These are phyloP conservation scores for Mortierella sp. DNA, from an alignment of 371 early-diverging fungal species.

Conservation along the genomic window DNA sequence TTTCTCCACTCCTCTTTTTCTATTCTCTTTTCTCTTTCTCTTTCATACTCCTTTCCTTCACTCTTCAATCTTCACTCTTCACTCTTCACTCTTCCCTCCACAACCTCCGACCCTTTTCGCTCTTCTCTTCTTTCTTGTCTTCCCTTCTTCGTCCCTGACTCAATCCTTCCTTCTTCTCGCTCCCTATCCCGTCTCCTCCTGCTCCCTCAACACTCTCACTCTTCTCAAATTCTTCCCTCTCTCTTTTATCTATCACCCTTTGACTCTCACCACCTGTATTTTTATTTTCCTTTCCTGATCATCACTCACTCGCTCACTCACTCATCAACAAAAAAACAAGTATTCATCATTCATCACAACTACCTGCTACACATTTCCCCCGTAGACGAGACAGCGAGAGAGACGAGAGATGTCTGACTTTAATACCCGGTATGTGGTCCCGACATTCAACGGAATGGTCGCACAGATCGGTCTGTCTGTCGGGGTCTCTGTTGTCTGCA, in stretches of 20 bases:
- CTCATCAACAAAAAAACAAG: background rate
- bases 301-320: background rate
- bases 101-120: background rate
- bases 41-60: background rate
- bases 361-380: background rate
- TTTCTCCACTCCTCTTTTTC: background rate
- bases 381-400: background rate
- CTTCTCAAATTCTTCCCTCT: too few relatives aligned
- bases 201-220: too few relatives aligned
- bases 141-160: too few relatives aligned
- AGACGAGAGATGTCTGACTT: constrained; percentile 27
- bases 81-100: background rate
- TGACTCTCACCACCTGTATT: too few relatives aligned
- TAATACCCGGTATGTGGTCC: constrained; percentile 30
- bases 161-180: too few relatives aligned
- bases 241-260: too few relatives aligned
- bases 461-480: constrained; percentile 60
- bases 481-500: constrained; percentile 48
- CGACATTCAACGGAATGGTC: constrained; percentile 58
- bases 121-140: background rate
- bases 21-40: too few relatives aligned
- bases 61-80: background rate
- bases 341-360: background rate
- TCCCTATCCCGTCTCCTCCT: background rate
- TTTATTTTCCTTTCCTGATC: too few relatives aligned